A percentile compares a stretch with the other conserved stretches of the same genome.
Evolutionary conservation across 257 asterid species (phyloP).

Genomic region (Phtheirospermum japonicum): DNA sequence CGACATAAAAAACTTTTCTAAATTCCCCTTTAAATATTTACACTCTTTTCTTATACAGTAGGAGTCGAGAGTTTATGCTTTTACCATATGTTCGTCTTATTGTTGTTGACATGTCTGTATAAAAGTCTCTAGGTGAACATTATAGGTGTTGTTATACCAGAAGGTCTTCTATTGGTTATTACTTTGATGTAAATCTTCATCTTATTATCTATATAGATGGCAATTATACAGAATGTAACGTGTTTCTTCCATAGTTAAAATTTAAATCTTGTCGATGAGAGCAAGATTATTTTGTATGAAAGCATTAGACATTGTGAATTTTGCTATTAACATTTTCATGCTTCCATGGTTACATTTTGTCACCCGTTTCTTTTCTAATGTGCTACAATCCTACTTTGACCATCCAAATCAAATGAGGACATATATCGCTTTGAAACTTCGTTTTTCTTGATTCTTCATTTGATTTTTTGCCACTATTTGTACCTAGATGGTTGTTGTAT

Average conservation of each 20-base stretch:
- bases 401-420: conserved; percentile 4
- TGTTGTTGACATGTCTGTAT: conserved; percentile 22
- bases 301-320: too few species aligned
- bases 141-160: conserved; percentile 96
- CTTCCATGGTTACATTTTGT: conserved; percentile 10
- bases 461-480: conserved; percentile 15
- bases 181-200: conserved; percentile 74
- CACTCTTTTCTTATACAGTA: too few species aligned
- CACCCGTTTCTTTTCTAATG: conserved; percentile 18
- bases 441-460: conserved; percentile 14
- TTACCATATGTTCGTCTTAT: conserved; percentile 23
- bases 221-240: conserved; percentile 1
- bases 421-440: not conserved
- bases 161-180: conserved; percentile 97
- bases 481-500: conserved; percentile 14
- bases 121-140: conserved; percentile 75
- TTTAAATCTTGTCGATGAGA: too few species aligned
- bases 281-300: too few species aligned
- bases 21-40: too few species aligned
- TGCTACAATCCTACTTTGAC: not conserved
- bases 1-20: too few species aligned
- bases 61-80: too few species aligned
- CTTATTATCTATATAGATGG: conserved; percentile 15
- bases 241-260: not conserved
- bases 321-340: conserved; percentile 5